A percentile compares a stretch with the other conserved stretches of the same genome.
Conservation (phyloP, 108 stramenopile species). For the Nitzschia sp. region DNA sequence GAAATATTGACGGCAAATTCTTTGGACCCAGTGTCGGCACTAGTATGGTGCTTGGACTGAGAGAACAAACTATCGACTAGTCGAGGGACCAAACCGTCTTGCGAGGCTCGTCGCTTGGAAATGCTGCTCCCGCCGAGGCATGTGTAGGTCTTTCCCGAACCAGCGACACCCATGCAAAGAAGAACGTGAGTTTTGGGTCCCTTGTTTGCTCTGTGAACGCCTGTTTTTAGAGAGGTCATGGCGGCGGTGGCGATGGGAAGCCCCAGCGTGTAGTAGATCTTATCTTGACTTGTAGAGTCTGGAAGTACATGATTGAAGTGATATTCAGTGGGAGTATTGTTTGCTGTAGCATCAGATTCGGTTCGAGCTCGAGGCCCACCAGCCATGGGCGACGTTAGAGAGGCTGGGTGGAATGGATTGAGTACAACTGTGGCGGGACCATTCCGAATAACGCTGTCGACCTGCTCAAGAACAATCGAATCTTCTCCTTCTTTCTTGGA, state of each 20-base stretch:
- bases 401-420: constrained; percentile 5
- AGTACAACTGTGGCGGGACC: constrained; percentile 24
- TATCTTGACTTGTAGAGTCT: constrained; percentile 36
- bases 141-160: constrained; percentile 52
- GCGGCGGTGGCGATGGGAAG: constrained; percentile 25
- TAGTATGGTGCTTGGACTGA: constrained; percentile 41
- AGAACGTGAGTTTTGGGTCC: constrained; percentile 36
- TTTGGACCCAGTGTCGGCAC: constrained; percentile 4
- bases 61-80: constrained; percentile 51
- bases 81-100: constrained; percentile 52
- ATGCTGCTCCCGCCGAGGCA: constrained; percentile 38
- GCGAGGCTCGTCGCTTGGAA: constrained; percentile 24
- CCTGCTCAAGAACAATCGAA: constrained; percentile 24
- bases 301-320: constrained; percentile 36
- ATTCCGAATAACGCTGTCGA: constrained; percentile 8
- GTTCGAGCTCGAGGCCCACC: neutral
- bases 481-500: constrained; percentile 37
- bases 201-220: neutral
- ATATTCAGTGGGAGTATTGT: constrained; percentile 23
- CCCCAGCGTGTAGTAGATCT: constrained; percentile 38
- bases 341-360: constrained; percentile 28
- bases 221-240: constrained; percentile 30
- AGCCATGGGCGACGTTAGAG: constrained; percentile 16
- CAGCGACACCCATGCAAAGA: constrained; percentile 43
- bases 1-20: constrained; percentile 40